Percentiles rank a stretch among this genome's conserved stretches.
These are phyloP conservation scores for Amylostereum chailletii DNA, from an alignment of 1,284 basidiomycete species.

Conservation along the genomic window DNA sequence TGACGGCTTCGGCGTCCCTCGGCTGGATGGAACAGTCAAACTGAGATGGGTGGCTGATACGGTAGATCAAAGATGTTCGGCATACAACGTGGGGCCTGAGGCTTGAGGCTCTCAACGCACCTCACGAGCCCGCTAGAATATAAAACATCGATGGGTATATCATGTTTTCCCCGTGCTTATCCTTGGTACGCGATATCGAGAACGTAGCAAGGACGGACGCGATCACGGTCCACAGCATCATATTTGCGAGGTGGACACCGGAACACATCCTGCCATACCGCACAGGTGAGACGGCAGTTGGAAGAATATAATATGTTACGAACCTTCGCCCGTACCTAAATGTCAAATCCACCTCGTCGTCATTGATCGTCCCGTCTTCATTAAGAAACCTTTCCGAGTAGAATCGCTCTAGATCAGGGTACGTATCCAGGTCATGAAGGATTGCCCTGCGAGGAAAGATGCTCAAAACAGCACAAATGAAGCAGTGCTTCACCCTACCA, in stretches of 20 bases:
- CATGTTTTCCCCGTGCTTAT: neutral
- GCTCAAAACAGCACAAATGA: neutral
- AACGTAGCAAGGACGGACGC: neutral
- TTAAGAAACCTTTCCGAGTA: conserved; percentile 16
- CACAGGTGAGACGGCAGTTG: neutral
- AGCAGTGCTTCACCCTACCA: neutral
- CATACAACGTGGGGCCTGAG: neutral
- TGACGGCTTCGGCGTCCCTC: neutral
- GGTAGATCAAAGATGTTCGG: neutral
- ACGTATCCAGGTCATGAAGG: neutral
- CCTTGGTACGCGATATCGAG: neutral
- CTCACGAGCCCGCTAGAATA: neutral
- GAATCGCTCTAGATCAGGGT: neutral
- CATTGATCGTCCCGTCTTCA: conserved; percentile 16
- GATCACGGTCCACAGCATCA: neutral
- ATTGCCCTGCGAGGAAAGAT: neutral
- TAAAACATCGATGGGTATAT: neutral
- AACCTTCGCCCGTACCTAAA: neutral
- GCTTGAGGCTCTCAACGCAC: neutral
- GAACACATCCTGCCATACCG: neutral
- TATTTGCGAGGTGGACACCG: neutral
- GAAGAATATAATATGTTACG: neutral
- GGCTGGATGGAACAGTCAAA: neutral
- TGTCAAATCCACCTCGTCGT: neutral
- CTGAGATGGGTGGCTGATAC: neutral